Evolutionary conservation across 352 stramenopile species (phyloP).

Genomic region (Phytophthora aleatoria): DNA sequence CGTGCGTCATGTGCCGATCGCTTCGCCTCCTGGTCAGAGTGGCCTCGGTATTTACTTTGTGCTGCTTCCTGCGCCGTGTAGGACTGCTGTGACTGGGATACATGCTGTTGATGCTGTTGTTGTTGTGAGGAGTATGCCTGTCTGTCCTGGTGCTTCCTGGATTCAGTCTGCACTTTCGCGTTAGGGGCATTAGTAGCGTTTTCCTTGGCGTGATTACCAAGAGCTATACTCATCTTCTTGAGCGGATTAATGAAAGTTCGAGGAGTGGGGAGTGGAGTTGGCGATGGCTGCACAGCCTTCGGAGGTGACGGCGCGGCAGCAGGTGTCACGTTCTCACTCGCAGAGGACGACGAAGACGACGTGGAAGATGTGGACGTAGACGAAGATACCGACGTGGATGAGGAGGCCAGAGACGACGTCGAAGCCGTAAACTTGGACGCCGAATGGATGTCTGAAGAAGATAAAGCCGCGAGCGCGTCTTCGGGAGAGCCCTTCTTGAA

Average conservation of each 20-base stretch:
- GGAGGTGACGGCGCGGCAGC: slow-evolving; percentile 16
- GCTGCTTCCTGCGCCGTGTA: slow-evolving; percentile 18
- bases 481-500: slow-evolving; percentile 77
- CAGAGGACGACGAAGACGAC: slow-evolving; percentile 20
- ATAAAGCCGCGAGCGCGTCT: slow-evolving; percentile 35
- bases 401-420: slow-evolving; percentile 31
- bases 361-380: slow-evolving; percentile 22
- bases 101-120: slow-evolving; percentile 21
- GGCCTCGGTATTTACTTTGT: slow-evolving; percentile 31
- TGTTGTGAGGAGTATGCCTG: slow-evolving; percentile 31
- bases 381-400: slow-evolving; percentile 34
- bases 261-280: slow-evolving; percentile 29
- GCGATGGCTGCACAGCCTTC: slow-evolving; percentile 28
- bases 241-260: slow-evolving; percentile 62
- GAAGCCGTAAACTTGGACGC: slow-evolving; percentile 33
- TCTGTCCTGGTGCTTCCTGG: slow-evolving; percentile 32
- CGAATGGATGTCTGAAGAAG: slow-evolving; percentile 28
- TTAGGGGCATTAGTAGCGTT: slow-evolving; percentile 38
- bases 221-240: slow-evolving; percentile 61
- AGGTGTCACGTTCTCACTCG: slow-evolving; percentile 18
- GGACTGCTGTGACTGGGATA: slow-evolving; percentile 22
- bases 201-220: slow-evolving; percentile 52
- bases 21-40: slow-evolving; percentile 50
- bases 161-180: slow-evolving; percentile 41
- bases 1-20: slow-evolving; percentile 35